Evolutionary conservation across 2,329 filamentous ascomycete genomes (phyloP), one percentile per base, ranked within the genome.

Genomic region (Xylaria polymorpha): DNA sequence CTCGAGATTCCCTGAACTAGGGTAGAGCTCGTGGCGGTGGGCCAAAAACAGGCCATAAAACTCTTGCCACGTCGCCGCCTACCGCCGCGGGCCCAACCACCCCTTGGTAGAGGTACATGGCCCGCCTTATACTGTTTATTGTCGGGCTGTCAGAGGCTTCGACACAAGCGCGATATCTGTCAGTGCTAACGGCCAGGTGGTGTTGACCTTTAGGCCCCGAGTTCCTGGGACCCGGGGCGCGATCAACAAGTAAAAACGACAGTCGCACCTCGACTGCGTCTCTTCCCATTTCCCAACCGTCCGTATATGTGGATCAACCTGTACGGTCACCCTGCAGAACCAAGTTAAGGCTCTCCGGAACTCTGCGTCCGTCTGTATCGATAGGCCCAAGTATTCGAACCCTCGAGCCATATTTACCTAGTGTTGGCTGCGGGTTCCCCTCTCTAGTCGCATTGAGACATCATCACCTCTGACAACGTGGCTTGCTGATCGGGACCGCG

Each of bases 1-100:
- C 55, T 61, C 58, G n/a, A 68, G 35, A 58, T 64, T 46, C 55
- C 48, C 62, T 71, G 72, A 69, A 71, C 71, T 68, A 70, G 73
- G 72, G 73, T 69, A 71, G 67, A 76, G 74, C 73, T 74, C 72
- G 73, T 76, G 74, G 71, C 72, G 68, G 77, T 78, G 77, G 77
- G 73, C 77, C 74, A 73, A 69, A 58, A 70, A 59, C 69, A 62
- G 73, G 71, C 77, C 77, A 78, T 71, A 74, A 73, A 73, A 61
- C 50, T 71, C 69, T 70, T 77, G 77, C 77, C 77, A 78, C 77
- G 77, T 78, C 72, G 64, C 68, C 12, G 61, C 51, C 60, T 64
- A 58, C 43, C 44, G 61, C 67, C 68, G 64, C 71, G 43, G 73
- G 71, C 65, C 75, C 73, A 76, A 76, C 73, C 69, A 71, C 69